Base-by-base conservation (phyloP, 768 basidiomycete species). In the Termitomyces sp. region DNA sequence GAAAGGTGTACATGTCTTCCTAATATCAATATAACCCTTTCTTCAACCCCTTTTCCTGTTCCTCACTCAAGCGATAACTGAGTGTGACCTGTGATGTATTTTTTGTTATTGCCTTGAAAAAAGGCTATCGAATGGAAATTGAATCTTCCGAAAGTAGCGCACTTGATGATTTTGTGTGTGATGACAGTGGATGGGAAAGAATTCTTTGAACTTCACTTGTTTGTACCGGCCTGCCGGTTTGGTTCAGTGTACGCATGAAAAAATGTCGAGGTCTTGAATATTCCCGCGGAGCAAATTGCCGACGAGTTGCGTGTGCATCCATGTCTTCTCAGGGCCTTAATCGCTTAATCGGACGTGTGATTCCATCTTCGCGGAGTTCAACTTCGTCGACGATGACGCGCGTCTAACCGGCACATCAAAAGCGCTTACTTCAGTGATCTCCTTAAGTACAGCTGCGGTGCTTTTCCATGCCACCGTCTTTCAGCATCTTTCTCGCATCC, bases 1-100 rank as follows among this genome's bases (percentile, higher is more conserved):
- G 61, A 31, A 62, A 59, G 45, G 18, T 57, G 42, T 62, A 62
- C 20, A 56, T 62, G 12, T 59, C 60, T 47, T 37, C 54, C n/a
- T 61, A 8, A 61, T 39, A n/a, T 16, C 12, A 46, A 36, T 37
- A 55, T 1, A 26, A 1, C 13, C 18, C 4, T 36, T 54, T 44
- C 4, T 33, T 33, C 13, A 9, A 13, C 12, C n/a, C 22, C 20
- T 36, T 36, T 46, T 22, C 15, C 37, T 3, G n/a, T n/a, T n/a
- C n/a, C n/a, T n/a, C n/a, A n/a, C n/a, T n/a, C n/a, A n/a, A n/a
- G n/a, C n/a, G n/a, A n/a, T n/a, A n/a, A n/a, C n/a, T n/a, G n/a
- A n/a, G n/a, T n/a, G n/a, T n/a, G n/a, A n/a, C n/a, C n/a, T n/a
- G n/a, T n/a, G n/a, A n/a, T n/a, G n/a, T n/a, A n/a, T n/a, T n/a